Evolutionary conservation across 23 red algal species (phyloP).

Genomic region (Pyropia yezoensis): DNA sequence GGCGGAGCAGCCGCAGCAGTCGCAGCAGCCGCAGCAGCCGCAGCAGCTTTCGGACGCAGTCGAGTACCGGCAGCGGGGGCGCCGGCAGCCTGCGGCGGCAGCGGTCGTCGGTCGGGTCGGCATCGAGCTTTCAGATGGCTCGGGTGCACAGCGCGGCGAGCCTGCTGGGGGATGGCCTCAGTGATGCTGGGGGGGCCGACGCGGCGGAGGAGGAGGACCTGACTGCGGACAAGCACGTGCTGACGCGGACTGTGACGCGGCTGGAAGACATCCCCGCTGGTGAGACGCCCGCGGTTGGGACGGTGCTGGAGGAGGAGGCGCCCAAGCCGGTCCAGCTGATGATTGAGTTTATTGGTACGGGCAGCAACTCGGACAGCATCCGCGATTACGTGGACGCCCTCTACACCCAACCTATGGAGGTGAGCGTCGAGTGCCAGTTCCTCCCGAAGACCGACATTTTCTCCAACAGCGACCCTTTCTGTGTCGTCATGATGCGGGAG

Average conservation of each 20-base stretch:
- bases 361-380: conserved; percentile 14
- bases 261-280: conserved; percentile 37
- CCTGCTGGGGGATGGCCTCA: no score
- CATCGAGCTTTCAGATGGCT: no score
- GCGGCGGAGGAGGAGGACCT: no score
- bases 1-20: no score
- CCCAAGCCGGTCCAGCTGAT: conserved; percentile 61
- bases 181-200: no score
- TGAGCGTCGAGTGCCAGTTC: conserved; percentile 63
- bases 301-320: conserved; percentile 69
- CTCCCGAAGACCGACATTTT: conserved; percentile 63
- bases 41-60: no score
- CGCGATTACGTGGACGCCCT: conserved; percentile 34
- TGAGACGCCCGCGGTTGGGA: conserved; percentile 30
- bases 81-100: no score
- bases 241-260: conserved; percentile 61
- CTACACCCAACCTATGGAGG: conserved; percentile 40
- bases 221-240: no score
- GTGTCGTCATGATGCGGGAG: conserved; percentile 37
- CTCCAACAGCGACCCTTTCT: conserved; percentile 59
- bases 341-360: conserved; percentile 56
- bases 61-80: no score
- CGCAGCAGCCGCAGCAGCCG: no score
- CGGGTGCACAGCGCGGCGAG: no score
- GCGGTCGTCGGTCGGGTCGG: no score